Evolutionary conservation across 345 rosid species (phyloP).

Genomic region (Streptanthus diversifolius): DNA sequence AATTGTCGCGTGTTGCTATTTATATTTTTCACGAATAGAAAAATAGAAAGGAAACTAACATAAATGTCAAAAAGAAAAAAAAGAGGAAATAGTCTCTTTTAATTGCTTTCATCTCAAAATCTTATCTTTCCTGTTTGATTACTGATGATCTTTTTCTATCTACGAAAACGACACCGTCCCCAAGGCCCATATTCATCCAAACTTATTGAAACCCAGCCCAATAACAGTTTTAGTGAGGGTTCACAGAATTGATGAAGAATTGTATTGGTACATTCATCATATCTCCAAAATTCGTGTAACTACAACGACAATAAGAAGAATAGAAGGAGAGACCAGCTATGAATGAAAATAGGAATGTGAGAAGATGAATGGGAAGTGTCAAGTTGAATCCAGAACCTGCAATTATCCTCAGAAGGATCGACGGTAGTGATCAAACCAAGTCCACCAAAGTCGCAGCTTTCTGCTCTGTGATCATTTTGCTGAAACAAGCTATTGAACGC

Average conservation of each 20-base stretch:
- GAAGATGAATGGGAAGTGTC: conserved; percentile 45
- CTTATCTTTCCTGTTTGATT: conserved; percentile 14
- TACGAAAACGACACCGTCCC: background rate
- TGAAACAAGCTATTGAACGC: conserved; percentile 89
- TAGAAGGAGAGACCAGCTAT: conserved; percentile 13
- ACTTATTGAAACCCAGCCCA: background rate
- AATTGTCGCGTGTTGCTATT: background rate
- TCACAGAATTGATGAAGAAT: background rate
- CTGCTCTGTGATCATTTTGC: conserved; percentile 68
- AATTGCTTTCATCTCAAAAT: background rate
- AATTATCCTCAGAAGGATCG: conserved; percentile 63
- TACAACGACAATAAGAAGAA: conserved; percentile 14
- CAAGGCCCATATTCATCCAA: background rate
- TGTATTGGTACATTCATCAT: background rate
- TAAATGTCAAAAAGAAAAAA: background rate
- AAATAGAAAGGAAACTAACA: background rate
- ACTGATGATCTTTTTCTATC: background rate
- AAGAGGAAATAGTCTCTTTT: background rate
- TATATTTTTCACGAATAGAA: background rate
- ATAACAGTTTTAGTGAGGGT: background rate
- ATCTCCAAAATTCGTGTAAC: background rate
- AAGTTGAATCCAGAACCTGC: conserved; percentile 59
- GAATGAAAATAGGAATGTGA: conserved; percentile 1
- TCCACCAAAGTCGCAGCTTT: conserved; percentile 78
- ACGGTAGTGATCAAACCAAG: conserved; percentile 84